These are phyloP conservation scores for Plantago coronopus DNA, from an alignment of 305 asterid genomes.

Conservation along the genomic window DNA sequence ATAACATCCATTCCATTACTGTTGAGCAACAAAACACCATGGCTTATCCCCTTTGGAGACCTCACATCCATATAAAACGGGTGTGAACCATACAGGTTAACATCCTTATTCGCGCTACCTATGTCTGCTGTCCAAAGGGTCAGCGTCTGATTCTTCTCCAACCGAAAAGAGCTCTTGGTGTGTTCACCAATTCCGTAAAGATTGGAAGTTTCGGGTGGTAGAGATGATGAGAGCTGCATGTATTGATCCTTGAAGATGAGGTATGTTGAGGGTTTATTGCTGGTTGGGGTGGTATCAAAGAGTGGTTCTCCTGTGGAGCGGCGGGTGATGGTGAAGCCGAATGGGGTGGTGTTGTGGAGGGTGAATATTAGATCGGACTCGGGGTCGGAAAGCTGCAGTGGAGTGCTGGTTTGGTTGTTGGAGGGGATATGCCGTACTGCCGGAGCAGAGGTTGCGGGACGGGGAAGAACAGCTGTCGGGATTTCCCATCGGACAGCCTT, in stretches of 20 bases:
- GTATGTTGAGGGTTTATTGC: slow-evolving; percentile 32
- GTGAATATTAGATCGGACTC: slow-evolving; percentile 56
- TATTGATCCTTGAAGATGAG: slow-evolving; percentile 82
- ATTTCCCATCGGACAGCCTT: slow-evolving; percentile 67
- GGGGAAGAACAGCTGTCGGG: slow-evolving; percentile 50
- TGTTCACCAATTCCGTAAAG: slow-evolving; percentile 86
- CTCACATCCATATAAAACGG: slow-evolving; percentile 84
- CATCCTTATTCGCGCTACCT: slow-evolving; percentile 43
- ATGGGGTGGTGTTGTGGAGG: slow-evolving; percentile 61
- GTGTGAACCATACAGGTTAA: slow-evolving; percentile 79
- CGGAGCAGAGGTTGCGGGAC: slow-evolving; percentile 15
- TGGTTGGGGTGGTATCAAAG: slow-evolving; percentile 45
- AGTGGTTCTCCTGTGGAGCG: slow-evolving; percentile 57
- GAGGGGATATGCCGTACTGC: not conserved
- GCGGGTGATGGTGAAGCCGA: slow-evolving; percentile 65
- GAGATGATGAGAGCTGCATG: slow-evolving; percentile 67
- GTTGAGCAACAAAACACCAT: slow-evolving; percentile 72
- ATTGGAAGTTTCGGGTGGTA: slow-evolving; percentile 43
- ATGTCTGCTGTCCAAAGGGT: slow-evolving; percentile 83
- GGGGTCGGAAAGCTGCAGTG: slow-evolving; percentile 32
- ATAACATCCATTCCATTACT: slow-evolving; percentile 90
- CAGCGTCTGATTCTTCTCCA: slow-evolving; percentile 51
- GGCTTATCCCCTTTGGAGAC: slow-evolving; percentile 55
- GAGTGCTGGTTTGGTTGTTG: slow-evolving; percentile 17
- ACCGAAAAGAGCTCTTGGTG: slow-evolving; percentile 60